phyloP scores from a whole-genome alignment of 2,329 filamentous ascomycete genomes.

The Byssothecium circinans region DNA sequence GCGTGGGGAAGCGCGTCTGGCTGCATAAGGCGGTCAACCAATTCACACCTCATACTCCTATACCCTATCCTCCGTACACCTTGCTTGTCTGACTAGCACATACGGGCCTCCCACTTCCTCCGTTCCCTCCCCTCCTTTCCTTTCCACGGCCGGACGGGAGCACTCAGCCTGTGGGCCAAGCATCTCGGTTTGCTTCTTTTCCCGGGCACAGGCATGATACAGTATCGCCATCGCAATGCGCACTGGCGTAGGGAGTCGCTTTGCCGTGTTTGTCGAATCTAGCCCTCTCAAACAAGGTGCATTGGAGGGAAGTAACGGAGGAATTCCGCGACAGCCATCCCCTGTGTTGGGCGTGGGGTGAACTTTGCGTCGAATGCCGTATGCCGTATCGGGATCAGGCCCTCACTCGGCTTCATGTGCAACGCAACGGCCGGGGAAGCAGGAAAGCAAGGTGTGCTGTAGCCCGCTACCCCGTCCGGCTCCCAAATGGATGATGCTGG shows the following conservation, averaged over 20 bases:
- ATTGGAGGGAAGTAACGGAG: slow-evolving; percentile 2
- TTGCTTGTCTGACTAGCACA: slow-evolving; percentile 1
- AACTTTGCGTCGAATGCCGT: slow-evolving; percentile 20
- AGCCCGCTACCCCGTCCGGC: too few relatives aligned
- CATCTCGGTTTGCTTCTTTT: slow-evolving; percentile 3
- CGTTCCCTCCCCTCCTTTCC: neutral
- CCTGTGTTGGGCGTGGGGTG: slow-evolving; percentile 35
- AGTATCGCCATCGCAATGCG: neutral
- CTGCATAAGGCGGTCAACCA: slow-evolving; percentile 25
- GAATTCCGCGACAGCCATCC: slow-evolving; percentile 23
- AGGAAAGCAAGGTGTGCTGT: slow-evolving; percentile 32
- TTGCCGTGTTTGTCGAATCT: neutral
- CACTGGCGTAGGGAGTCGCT: neutral
- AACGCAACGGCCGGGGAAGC: slow-evolving; percentile 21
- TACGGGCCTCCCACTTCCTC: neutral
- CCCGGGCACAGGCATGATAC: too few relatives aligned
- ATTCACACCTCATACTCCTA: neutral
- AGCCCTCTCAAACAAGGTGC: neutral
- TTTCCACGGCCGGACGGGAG: neutral
- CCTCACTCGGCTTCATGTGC: slow-evolving; percentile 27
- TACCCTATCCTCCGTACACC: neutral
- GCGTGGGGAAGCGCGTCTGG: slow-evolving; percentile 22
- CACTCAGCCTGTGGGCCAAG: neutral
- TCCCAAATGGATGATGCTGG: slow-evolving; percentile 22
- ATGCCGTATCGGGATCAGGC: slow-evolving; percentile 10